Conservation (phyloP, 164 flowering plant species). For the Stephania japonica region DNA sequence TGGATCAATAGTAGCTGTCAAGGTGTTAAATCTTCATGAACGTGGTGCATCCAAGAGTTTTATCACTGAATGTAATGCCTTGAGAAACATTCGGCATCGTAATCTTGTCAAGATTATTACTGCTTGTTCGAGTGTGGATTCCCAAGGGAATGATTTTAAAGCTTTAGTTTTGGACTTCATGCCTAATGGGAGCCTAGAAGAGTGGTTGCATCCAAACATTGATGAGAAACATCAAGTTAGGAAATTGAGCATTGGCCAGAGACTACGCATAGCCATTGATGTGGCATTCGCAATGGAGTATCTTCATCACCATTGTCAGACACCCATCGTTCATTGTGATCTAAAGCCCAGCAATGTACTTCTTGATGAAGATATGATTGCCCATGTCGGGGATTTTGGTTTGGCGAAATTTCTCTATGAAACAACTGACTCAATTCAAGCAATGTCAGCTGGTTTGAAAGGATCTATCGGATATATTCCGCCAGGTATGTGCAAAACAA, state of each 20-base stretch:
- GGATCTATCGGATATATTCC: slow-evolving; percentile 19
- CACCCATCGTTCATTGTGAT: slow-evolving; percentile 12
- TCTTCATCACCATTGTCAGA: neutral
- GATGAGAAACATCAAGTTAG: neutral
- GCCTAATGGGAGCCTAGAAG: slow-evolving; percentile 18
- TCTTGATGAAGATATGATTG: slow-evolving; percentile 15
- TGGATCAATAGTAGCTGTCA: slow-evolving; percentile 5
- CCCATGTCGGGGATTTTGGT: slow-evolving; percentile 16
- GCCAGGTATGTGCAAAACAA: slow-evolving; percentile 12
- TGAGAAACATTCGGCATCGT: slow-evolving; percentile 13
- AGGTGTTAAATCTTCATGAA: slow-evolving; percentile 16
- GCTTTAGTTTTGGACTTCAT: slow-evolving; percentile 12
- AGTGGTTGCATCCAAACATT: slow-evolving; percentile 11
- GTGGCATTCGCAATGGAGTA: neutral
- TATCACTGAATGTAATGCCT: slow-evolving; percentile 11
- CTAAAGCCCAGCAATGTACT: slow-evolving; percentile 21
- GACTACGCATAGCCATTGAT: neutral
- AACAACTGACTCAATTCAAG: neutral
- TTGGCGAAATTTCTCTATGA: slow-evolving; percentile 5
- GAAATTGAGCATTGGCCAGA: neutral
- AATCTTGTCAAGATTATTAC: slow-evolving; percentile 16
- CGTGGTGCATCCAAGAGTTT: slow-evolving; percentile 16
- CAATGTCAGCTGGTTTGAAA: neutral
- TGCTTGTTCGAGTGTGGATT: slow-evolving; percentile 12
- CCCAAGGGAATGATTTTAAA: slow-evolving; percentile 7